Conservation (phyloP, 2,329 filamentous ascomycete species). For the Penicillium sclerotiorum region DNA sequence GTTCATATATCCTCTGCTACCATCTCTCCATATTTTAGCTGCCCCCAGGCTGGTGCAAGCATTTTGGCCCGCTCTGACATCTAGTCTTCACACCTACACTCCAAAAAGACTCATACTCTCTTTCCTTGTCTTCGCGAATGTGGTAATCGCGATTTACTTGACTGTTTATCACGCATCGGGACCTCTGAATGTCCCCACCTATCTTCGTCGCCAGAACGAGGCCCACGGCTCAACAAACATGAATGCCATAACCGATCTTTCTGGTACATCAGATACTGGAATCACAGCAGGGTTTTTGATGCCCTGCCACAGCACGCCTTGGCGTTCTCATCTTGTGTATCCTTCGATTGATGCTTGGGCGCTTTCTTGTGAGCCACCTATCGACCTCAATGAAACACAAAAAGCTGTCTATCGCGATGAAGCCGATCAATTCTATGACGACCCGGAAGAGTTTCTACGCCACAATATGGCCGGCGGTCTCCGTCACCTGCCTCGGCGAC, state of each 20-base stretch:
- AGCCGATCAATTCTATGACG: conserved; percentile 83
- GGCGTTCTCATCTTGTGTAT: conserved; percentile 84
- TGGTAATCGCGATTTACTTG: conserved; percentile 72
- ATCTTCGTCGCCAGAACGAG: conserved; percentile 75
- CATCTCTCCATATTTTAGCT: conserved; percentile 78
- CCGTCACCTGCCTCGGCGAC: conserved; percentile 35
- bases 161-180: conserved; percentile 79
- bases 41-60: conserved; percentile 68
- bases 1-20: conserved; percentile 91
- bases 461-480: conserved; percentile 53
- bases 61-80: conserved; percentile 55
- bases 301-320: conserved; percentile 94
- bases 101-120: conserved; percentile 59
- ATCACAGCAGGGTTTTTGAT: conserved; percentile 77
- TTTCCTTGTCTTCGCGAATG: conserved; percentile 65
- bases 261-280: conserved; percentile 24
- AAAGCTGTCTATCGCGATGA: conserved; percentile 78
- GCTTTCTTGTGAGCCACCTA: conserved; percentile 84
- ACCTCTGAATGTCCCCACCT: conserved; percentile 71
- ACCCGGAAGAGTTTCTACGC: conserved; percentile 62
- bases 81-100: conserved; percentile 33
- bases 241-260: conserved; percentile 3
- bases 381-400: conserved; percentile 64
- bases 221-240: conserved; percentile 49
- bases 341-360: conserved; percentile 77